Evolutionary conservation across 2,329 filamentous ascomycete species (phyloP).

Genomic region (Trichoderma lentiforme): DNA sequence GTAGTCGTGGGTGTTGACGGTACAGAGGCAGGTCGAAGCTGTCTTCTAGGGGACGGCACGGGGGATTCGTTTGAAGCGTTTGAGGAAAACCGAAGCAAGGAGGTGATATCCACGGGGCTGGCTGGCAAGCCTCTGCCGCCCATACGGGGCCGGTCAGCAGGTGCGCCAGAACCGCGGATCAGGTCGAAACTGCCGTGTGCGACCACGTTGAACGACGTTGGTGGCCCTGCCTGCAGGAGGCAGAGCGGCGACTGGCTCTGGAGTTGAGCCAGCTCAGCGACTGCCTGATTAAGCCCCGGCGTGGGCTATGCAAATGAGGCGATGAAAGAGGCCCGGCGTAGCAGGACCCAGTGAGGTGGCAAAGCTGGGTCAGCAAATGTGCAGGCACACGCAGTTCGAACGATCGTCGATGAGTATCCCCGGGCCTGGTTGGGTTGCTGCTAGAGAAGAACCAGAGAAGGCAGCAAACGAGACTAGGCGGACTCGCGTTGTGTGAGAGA

Average conservation of each 20-base stretch:
- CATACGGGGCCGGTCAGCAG: slow-evolving; percentile 29
- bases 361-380: slow-evolving; percentile 15
- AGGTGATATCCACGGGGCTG: slow-evolving; percentile 93
- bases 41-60: slow-evolving; percentile 43
- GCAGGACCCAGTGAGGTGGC: slow-evolving; percentile 14
- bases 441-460: not conserved
- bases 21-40: slow-evolving; percentile 27
- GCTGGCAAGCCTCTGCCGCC: slow-evolving; percentile 35
- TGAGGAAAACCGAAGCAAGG: slow-evolving; percentile 68
- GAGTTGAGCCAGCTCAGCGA: slow-evolving; percentile 42
- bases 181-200: slow-evolving; percentile 29
- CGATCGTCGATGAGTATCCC: not conserved
- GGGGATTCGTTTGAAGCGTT: slow-evolving; percentile 67
- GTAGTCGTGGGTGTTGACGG: slow-evolving; percentile 21
- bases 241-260: slow-evolving; percentile 41
- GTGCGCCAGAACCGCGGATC: slow-evolving; percentile 29
- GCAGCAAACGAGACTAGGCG: not conserved
- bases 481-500: not conserved
- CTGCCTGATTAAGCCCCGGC: slow-evolving; percentile 22
- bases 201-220: slow-evolving; percentile 31
- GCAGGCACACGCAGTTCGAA: not conserved
- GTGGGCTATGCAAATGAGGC: slow-evolving; percentile 18
- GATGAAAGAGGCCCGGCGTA: slow-evolving; percentile 15
- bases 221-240: slow-evolving; percentile 41
- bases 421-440: not conserved